A percentile compares a stretch with the other conserved stretches of the same genome.
Conservation (phyloP, 31 red algal genomes). For the Porphyra umbilicalis region DNA sequence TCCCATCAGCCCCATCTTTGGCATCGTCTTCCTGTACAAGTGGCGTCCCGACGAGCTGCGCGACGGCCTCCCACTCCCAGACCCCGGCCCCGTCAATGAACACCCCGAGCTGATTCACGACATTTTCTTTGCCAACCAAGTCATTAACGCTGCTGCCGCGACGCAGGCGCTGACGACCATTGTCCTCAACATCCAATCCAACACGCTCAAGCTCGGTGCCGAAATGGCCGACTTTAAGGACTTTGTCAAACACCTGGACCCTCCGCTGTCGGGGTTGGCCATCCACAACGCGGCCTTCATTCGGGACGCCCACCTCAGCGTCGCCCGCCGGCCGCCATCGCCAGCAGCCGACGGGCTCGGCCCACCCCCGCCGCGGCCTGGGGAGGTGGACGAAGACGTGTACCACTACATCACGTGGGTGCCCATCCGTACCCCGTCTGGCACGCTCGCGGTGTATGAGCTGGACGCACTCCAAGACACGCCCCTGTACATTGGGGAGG, state of each 20-base stretch:
- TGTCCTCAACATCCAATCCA: slow-evolving; percentile 37
- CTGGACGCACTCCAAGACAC: slow-evolving; percentile 77
- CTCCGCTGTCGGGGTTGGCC: slow-evolving; percentile 56
- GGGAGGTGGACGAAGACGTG: slow-evolving; percentile 46
- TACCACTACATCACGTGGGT: slow-evolving; percentile 90
- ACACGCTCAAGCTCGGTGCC: slow-evolving; percentile 16
- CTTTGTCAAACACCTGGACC: slow-evolving; percentile 64
- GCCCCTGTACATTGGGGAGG: slow-evolving; percentile 38
- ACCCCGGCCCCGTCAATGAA: slow-evolving; percentile 13
- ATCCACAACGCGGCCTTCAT: slow-evolving; percentile 63
- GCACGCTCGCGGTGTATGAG: slow-evolving; percentile 48
- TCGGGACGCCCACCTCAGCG: slow-evolving; percentile 62
- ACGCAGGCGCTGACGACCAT: slow-evolving; percentile 88
- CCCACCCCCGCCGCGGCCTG: not conserved
- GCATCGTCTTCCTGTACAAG: slow-evolving; percentile 91
- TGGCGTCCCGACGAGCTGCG: slow-evolving; percentile 27
- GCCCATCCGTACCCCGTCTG: slow-evolving; percentile 15
- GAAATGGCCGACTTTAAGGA: slow-evolving; percentile 42
- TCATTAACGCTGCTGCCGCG: slow-evolving; percentile 77
- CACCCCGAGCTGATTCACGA: not conserved
- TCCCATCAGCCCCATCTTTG: slow-evolving; percentile 53
- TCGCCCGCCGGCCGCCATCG: not conserved
- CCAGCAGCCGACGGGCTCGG: not conserved
- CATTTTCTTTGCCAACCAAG: slow-evolving; percentile 87
- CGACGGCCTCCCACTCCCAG: not conserved